Base-by-base conservation (phyloP, 768 basidiomycete species). In the Imleria badia region DNA sequence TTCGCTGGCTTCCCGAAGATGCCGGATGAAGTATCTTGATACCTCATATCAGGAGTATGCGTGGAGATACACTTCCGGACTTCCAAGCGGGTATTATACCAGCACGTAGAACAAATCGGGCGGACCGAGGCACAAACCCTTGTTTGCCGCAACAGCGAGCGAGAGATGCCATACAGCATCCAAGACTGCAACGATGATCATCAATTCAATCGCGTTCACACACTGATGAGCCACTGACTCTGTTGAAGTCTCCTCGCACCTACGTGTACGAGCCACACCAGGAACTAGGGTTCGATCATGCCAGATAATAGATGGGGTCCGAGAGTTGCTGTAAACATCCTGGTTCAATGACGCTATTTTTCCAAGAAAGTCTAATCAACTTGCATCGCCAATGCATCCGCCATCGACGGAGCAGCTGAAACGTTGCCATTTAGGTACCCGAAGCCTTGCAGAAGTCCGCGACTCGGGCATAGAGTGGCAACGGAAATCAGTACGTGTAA, bases 351-450 rank as follows among this genome's bases (percentile, higher is more conserved):
- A 49, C 36, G 42, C 48, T 38, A 41, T 30, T 30, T 50, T 19
- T 41, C 41, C 13, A 48, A 15, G 2, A n/a, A 38, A 12, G 35
- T 17, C 14, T 23, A 42, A 38, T n/a, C 29, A 12, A 46, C 42
- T 42, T 26, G 58, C 64, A 39, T 60, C 68, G 56, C 43, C 26
- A 56, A 36, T 6, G 49, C 35, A 70, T 68, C 67, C 68, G 68
- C 67, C 66, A 50, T 60, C 17, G 58, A 66, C 63, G 67, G 67
- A 62, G 29, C 13, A 54, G 31, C 14, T 46, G 51, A 19, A 56
- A 40, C 45, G 34, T 43, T 52, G 19, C 35, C 6, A 39, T 49
- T 29, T 45, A 58, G 59, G 43, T 42, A 55, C 52, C 55, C 54
- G 56, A 58, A 43, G n/a, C 34, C 30, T 29, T 41, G 52, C 15